Base-by-base conservation (phyloP, 257 asterid genomes). In the Paraleonurus japonicus region DNA sequence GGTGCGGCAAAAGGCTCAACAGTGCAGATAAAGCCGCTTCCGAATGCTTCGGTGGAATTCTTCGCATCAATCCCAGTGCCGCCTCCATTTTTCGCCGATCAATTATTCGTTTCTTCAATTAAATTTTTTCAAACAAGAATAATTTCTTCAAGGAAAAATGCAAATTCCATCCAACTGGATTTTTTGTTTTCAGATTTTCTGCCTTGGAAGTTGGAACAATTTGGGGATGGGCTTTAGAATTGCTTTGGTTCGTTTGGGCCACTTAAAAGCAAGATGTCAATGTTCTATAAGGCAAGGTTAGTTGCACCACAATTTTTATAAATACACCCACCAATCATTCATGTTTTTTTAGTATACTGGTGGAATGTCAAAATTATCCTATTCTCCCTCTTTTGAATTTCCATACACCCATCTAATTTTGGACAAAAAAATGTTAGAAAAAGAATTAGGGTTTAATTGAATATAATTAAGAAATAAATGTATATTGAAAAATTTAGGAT, bases 31-130 rank as follows among this genome's bases (percentile, higher is more conserved):
- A 79, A 63, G 98, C 92, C 27, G 95, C 81, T 68, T 95, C 99
- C 15, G 93, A 73, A 62, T 85, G 94, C 88, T 88, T 89, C 41
- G 98, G 98, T 8, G 96, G 96, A 53, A 95, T 89, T 80, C 99
- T 84, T 79, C 99, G 79, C 99, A 95, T 95, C 85, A 95, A 81
- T 60, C 98, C 99, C 97, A 92, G 81, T 45, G 99, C 99, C 59
- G 96, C 97, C 79, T 95, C 99, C 94, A 87, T 85, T 73, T 76
- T 57, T 48, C 27, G 60, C 28, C 60, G 60, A 53, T 53, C 60
- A 20, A 22, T 19, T 53, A 22, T 10, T 47, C 22, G 54, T 47
- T 15, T 15, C 54, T 47, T 47, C 54, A n/a, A 47, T 47, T 15
- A 47, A n/a, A 47, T 47, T 15, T 22, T 47, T 47, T 47, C 54